Evolutionary conservation across 225 moss, liverwort and hornwort species (phyloP).

Genomic region (Ulota crispa): DNA sequence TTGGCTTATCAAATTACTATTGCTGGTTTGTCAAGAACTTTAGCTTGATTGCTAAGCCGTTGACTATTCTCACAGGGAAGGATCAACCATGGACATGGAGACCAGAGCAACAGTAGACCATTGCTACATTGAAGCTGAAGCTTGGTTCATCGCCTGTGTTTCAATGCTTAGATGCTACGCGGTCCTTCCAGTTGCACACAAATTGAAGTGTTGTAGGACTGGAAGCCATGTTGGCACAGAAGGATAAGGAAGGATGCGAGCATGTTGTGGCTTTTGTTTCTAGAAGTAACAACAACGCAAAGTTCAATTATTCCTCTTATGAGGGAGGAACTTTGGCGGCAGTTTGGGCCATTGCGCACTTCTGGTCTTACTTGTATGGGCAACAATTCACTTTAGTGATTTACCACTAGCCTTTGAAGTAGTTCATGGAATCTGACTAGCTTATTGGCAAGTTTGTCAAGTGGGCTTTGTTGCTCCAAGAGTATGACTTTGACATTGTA

Average conservation of each 20-base stretch:
- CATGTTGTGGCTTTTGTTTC: no score
- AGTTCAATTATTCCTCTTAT: no score
- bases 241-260: no score
- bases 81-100: background rate
- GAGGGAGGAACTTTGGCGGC: no score
- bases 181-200: background rate
- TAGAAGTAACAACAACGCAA: no score
- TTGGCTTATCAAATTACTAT: no score
- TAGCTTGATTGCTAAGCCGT: background rate
- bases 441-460: background rate
- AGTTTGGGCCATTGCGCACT: no score
- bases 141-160: background rate
- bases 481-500: no score
- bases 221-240: no score
- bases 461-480: background rate
- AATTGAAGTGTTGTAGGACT: background rate
- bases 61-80: background rate
- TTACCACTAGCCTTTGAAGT: no score
- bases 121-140: background rate
- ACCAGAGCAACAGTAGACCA: background rate
- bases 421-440: background rate
- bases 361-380: no score
- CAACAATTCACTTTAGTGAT: no score
- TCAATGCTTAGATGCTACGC: background rate
- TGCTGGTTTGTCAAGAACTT: background rate